Percentiles rank a stretch among this genome's conserved stretches.
Evolutionary conservation across 2,329 filamentous ascomycete species (phyloP).

Genomic region (Gliomastix tumulicola): DNA sequence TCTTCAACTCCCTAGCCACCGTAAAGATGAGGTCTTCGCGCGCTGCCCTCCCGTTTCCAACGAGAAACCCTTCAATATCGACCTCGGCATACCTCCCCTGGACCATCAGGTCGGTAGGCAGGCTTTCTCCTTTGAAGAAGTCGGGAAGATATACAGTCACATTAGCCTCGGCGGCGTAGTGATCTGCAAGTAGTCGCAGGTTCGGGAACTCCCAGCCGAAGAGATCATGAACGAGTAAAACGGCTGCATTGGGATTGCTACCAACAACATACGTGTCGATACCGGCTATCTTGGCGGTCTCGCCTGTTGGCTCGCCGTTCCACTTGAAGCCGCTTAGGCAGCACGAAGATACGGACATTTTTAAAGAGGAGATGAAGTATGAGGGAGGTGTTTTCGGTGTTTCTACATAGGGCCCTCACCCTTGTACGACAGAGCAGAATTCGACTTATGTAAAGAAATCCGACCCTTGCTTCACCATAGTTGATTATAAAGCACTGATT

Average conservation of each 20-base stretch:
- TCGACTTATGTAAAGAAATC: too few relatives aligned
- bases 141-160: constrained; percentile 36
- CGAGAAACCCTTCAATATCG: constrained; percentile 27
- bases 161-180: constrained; percentile 33
- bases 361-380: neutral
- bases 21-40: constrained; percentile 32
- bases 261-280: constrained; percentile 28
- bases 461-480: too few relatives aligned
- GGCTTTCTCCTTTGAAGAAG: constrained; percentile 24
- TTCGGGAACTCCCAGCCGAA: constrained; percentile 38
- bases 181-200: constrained; percentile 34
- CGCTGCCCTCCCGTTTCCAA: constrained; percentile 23
- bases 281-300: constrained; percentile 18
- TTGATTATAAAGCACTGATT: too few relatives aligned
- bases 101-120: constrained; percentile 17
- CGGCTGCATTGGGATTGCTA: constrained; percentile 19
- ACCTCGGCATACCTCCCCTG: constrained; percentile 21
- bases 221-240: constrained; percentile 29
- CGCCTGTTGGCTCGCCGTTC: constrained; percentile 27
- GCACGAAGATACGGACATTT: constrained; percentile 10
- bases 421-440: too few relatives aligned
- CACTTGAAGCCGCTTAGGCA: constrained; percentile 30
- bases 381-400: too few relatives aligned
- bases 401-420: too few relatives aligned
- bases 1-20: constrained; percentile 24